These are phyloP conservation scores for Dactylellina cionopaga DNA, from an alignment of 2,329 filamentous ascomycete species.

Conservation along the genomic window DNA sequence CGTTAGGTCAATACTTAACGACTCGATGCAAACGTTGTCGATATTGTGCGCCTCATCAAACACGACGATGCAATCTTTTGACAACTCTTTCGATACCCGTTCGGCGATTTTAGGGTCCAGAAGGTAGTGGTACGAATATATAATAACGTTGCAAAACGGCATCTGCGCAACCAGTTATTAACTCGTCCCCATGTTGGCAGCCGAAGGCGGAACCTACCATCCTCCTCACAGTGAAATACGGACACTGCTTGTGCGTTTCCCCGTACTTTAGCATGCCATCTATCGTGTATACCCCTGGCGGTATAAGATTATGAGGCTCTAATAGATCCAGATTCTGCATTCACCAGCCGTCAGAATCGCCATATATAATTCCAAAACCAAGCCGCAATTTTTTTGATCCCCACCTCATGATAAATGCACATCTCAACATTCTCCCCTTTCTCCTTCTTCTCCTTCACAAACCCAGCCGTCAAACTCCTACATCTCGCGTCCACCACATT, in stretches of 20 bases:
- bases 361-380: conserved; percentile 55
- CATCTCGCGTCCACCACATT: conserved; percentile 94
- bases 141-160: conserved; percentile 99
- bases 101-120: conserved; percentile 98
- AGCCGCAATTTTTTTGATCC: too few relatives aligned
- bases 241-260: conserved; percentile 94
- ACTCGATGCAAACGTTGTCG: conserved; percentile 98
- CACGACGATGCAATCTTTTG: conserved; percentile 97
- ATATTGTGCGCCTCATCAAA: conserved; percentile 99
- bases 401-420: conserved; percentile 92
- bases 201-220: too few relatives aligned
- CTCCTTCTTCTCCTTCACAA: conserved; percentile 97
- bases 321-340: conserved; percentile 86
- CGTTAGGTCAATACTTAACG: conserved; percentile 93
- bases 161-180: too few relatives aligned
- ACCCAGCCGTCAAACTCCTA: conserved; percentile 92
- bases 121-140: conserved; percentile 98
- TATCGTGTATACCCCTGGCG: conserved; percentile 93
- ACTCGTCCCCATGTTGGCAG: neutral
- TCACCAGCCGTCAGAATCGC: conserved; percentile 12
- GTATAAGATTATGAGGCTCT: conserved; percentile 92
- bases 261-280: conserved; percentile 89
- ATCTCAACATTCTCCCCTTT: conserved; percentile 92
- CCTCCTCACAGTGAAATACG: conserved; percentile 92
- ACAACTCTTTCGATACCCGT: conserved; percentile 90